These are phyloP conservation scores for Pseudonitzschia pungens DNA, from an alignment of 108 stramenopile genomes.

Conservation along the genomic window DNA sequence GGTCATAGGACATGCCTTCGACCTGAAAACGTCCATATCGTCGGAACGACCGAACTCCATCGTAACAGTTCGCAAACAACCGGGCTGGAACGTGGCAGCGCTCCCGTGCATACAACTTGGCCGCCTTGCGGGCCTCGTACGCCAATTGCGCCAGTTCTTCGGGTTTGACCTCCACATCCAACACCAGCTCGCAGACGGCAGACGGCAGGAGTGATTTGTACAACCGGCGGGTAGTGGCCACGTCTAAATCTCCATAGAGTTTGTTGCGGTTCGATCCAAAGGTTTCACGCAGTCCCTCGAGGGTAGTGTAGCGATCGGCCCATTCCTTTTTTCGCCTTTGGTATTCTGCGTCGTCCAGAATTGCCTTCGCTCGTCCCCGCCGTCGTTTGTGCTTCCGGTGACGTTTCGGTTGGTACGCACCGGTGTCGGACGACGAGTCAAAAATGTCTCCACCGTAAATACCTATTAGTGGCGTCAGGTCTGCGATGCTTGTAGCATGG, in stretches of 20 bases:
- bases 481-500: neutral
- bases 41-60: slow-evolving; percentile 82
- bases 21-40: slow-evolving; percentile 82
- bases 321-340: slow-evolving; percentile 70
- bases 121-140: slow-evolving; percentile 88
- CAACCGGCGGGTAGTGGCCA: slow-evolving; percentile 62
- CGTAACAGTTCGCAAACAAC: slow-evolving; percentile 77
- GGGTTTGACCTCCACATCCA: slow-evolving; percentile 41
- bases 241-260: slow-evolving; percentile 86
- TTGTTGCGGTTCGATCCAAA: slow-evolving; percentile 85
- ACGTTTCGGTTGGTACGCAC: neutral
- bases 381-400: neutral
- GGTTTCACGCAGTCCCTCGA: slow-evolving; percentile 63
- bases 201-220: slow-evolving; percentile 85
- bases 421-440: neutral
- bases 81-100: slow-evolving; percentile 80
- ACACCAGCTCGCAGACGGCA: slow-evolving; percentile 70
- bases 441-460: slow-evolving; percentile 4
- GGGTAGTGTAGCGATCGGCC: slow-evolving; percentile 74
- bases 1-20: slow-evolving; percentile 91
- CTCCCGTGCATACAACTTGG: slow-evolving; percentile 92
- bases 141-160: slow-evolving; percentile 91
- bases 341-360: slow-evolving; percentile 43
- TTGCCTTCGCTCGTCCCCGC: neutral
- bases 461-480: neutral